These are phyloP conservation scores for Salix dunnii DNA, from an alignment of 345 rosid genomes.

Conservation along the genomic window DNA sequence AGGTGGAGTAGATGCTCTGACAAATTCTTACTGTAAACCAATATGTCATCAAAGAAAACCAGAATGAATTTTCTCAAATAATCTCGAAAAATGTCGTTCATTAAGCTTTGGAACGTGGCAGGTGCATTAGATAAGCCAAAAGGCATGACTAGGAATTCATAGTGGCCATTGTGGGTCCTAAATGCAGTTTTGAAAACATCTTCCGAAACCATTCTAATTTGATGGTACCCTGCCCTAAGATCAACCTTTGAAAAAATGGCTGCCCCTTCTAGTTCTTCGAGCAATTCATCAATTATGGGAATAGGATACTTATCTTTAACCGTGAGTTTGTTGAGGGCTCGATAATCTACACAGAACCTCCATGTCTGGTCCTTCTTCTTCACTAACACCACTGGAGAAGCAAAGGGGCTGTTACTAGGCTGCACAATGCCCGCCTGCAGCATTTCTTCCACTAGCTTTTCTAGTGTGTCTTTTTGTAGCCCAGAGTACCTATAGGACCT, in stretches of 20 bases:
- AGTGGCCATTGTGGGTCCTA: not conserved
- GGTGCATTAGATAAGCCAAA: not conserved
- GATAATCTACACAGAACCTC: not conserved
- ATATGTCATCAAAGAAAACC: not conserved
- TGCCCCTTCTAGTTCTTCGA: not conserved
- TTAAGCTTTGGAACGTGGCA: not conserved
- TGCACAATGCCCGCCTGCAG: not conserved
- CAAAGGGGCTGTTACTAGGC: not conserved
- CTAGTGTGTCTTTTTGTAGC: not conserved
- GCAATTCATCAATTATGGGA: not conserved
- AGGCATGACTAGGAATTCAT: not conserved
- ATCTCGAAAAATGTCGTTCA: not conserved
- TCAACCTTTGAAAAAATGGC: not conserved
- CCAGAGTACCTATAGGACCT: not conserved
- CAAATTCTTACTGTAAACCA: not conserved
- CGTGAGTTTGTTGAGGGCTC: not conserved
- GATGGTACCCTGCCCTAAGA: not conserved
- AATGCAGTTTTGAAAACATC: not conserved
- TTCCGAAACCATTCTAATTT: not conserved
- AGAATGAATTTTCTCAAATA: not conserved
- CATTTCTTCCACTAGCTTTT: not conserved
- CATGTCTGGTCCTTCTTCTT: not conserved
- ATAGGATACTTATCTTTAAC: not conserved
- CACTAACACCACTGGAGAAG: not conserved
- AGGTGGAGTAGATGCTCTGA: not conserved